phyloP scores from a whole-genome alignment of 192 early-diverging fungal species.

The Podila epicladia region DNA sequence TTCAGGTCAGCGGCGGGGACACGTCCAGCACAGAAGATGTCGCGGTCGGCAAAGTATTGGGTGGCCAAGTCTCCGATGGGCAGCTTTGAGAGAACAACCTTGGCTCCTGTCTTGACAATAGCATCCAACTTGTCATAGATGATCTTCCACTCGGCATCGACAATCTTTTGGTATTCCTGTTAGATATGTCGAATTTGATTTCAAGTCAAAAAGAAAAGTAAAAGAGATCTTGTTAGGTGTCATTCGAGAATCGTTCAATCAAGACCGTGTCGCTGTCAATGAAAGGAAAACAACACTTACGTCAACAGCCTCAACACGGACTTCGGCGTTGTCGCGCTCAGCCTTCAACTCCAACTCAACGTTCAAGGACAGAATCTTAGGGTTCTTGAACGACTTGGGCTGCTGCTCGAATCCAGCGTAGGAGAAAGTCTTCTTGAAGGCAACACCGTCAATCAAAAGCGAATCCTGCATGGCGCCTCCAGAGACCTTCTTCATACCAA shows the following conservation, averaged over 20 bases:
- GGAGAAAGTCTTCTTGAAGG: slow-evolving; percentile 99
- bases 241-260: not conserved
- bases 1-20: slow-evolving; percentile 93
- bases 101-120: slow-evolving; percentile 94
- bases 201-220: slow-evolving; percentile 3
- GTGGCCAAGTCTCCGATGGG: slow-evolving; percentile 99
- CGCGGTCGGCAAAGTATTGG: slow-evolving; percentile 99
- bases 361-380: slow-evolving; percentile 93
- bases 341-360: slow-evolving; percentile 99
- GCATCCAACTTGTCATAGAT: slow-evolving; percentile 99
- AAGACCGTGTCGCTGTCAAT: not conserved
- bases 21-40: slow-evolving; percentile 99
- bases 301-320: slow-evolving; percentile 90
- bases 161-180: slow-evolving; percentile 98
- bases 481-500: slow-evolving; percentile 98
- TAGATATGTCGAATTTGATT: not conserved
- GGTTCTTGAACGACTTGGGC: slow-evolving; percentile 92
- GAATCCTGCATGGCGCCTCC: slow-evolving; percentile 99
- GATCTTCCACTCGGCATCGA: slow-evolving; percentile 99
- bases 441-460: slow-evolving; percentile 94
- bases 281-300: slow-evolving; percentile 25
- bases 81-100: slow-evolving; percentile 96
- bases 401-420: slow-evolving; percentile 99
- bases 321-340: slow-evolving; percentile 99
- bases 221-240: not conserved